Evolutionary conservation across 768 basidiomycete species (phyloP).

Genomic region (Mycena galericulata): DNA sequence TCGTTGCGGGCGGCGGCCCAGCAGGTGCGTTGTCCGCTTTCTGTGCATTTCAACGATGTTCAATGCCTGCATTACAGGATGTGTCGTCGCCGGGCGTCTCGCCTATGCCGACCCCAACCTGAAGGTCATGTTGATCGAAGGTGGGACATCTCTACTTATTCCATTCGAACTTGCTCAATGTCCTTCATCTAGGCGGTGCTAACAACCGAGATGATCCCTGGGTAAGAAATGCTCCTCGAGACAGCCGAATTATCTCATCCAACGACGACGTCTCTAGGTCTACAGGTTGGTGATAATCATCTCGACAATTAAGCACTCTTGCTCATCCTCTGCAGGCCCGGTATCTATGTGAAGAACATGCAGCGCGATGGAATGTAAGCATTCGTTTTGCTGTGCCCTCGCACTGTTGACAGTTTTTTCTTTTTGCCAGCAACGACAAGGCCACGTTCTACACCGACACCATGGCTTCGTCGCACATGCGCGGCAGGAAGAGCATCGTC

Average conservation of each 20-base stretch:
- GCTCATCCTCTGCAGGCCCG: slow-evolving; percentile 55
- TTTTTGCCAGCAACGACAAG: slow-evolving; percentile 69
- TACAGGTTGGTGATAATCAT: slow-evolving; percentile 56
- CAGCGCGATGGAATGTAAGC: slow-evolving; percentile 73
- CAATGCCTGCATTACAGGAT: slow-evolving; percentile 50
- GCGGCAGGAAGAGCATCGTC: slow-evolving; percentile 75
- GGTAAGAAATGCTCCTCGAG: slow-evolving; percentile 43
- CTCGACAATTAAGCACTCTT: not conserved
- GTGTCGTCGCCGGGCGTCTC: slow-evolving; percentile 76
- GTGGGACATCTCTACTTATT: slow-evolving; percentile 44
- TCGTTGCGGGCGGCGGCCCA: slow-evolving; percentile 77
- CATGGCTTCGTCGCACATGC: slow-evolving; percentile 65
- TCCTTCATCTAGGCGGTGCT: slow-evolving; percentile 59
- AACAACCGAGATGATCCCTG: slow-evolving; percentile 82
- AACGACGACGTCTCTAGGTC: slow-evolving; percentile 38
- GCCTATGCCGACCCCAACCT: slow-evolving; percentile 79
- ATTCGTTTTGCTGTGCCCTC: not conserved
- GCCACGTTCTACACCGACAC: slow-evolving; percentile 80
- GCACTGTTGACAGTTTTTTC: not conserved
- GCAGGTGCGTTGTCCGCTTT: slow-evolving; percentile 53
- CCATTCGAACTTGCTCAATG: not conserved
- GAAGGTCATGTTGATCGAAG: slow-evolving; percentile 83
- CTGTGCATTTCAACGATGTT: not conserved
- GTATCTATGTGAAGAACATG: slow-evolving; percentile 80
- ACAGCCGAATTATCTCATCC: not conserved